These are phyloP conservation scores for Fusarium miscanthi DNA, from an alignment of 2,329 filamentous ascomycete genomes.

Conservation along the genomic window DNA sequence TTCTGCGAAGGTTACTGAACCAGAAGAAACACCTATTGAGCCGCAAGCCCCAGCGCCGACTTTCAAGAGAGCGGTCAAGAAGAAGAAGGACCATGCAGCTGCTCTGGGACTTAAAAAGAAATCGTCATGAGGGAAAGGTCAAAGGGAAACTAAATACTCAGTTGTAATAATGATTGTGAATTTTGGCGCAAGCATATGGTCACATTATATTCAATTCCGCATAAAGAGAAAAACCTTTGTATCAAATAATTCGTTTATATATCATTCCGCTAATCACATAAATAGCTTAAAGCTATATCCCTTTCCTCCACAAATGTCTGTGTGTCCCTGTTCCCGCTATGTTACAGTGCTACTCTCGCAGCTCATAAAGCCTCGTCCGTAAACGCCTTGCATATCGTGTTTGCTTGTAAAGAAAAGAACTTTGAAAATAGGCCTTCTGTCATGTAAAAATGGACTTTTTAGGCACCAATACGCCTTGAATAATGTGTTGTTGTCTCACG, in stretches of 20 bases:
- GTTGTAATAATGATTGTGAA: neutral
- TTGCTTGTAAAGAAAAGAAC: conserved; percentile 16
- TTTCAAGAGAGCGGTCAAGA: conserved; percentile 82
- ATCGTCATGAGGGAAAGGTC: conserved; percentile 48
- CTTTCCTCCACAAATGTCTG: neutral
- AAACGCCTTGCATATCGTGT: conserved; percentile 38
- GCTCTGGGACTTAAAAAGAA: conserved; percentile 91
- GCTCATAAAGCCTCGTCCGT: neutral
- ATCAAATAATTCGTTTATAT: conserved; percentile 7
- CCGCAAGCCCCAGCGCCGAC: conserved; percentile 45
- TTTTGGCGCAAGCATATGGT: neutral
- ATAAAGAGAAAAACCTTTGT: neutral
- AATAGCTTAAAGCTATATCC: neutral
- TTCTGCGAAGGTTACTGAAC: conserved; percentile 60
- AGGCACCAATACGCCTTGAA: conserved; percentile 22
- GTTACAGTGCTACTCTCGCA: conserved; percentile 17
- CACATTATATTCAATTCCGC: neutral
- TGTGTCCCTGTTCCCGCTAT: conserved; percentile 5
- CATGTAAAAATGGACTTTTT: conserved; percentile 36
- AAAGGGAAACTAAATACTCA: fast-evolving
- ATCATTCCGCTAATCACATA: conserved; percentile 21
- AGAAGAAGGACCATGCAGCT: conserved; percentile 84
- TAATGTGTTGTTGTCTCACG: conserved; percentile 5
- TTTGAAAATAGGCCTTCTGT: conserved; percentile 13
- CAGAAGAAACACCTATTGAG: conserved; percentile 32